These are phyloP conservation scores for Maudiozyma humilis DNA, from an alignment of 1,139 yeast genomes.

Conservation along the genomic window DNA sequence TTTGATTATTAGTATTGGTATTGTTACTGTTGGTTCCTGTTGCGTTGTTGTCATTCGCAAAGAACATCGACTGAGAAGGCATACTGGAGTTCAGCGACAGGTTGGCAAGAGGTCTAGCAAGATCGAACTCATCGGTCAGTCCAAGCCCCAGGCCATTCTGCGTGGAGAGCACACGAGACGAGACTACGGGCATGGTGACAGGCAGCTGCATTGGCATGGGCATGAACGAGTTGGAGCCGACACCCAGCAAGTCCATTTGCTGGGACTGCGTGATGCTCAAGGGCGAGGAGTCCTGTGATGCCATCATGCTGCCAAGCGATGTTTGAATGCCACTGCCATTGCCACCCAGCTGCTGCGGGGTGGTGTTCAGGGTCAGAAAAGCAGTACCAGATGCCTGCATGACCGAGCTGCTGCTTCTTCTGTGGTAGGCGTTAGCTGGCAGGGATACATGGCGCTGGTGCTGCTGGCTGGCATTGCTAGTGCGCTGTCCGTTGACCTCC, in stretches of 20 bases:
- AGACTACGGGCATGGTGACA: not conserved
- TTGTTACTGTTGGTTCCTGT: constrained; percentile 4
- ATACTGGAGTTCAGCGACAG: constrained; percentile 5
- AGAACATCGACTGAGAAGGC: constrained; percentile 4
- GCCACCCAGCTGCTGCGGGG: constrained; percentile 8
- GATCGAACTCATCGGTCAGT: constrained; percentile 3
- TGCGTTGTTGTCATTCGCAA: constrained; percentile 6
- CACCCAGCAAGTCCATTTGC: constrained; percentile 7
- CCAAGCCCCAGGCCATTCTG: not conserved
- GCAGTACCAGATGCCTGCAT: constrained; percentile 3
- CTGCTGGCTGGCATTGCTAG: constrained; percentile 13
- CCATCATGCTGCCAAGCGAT: constrained; percentile 8
- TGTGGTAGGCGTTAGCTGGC: constrained; percentile 25
- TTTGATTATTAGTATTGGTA: constrained; percentile 11
- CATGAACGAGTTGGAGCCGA: constrained; percentile 2
- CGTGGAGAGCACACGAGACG: not conserved
- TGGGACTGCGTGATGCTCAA: constrained; percentile 9
- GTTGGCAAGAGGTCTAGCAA: constrained; percentile 9
- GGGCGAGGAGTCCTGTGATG: constrained; percentile 11
- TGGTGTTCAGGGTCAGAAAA: not conserved
- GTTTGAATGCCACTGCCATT: constrained; percentile 5
- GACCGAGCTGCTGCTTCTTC: constrained; percentile 19
- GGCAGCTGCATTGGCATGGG: not conserved
- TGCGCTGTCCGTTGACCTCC: not conserved
- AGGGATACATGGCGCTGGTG: constrained; percentile 30